Evolutionary conservation across 139 green algal species (phyloP).

Genomic region (Asterochloris erici): DNA sequence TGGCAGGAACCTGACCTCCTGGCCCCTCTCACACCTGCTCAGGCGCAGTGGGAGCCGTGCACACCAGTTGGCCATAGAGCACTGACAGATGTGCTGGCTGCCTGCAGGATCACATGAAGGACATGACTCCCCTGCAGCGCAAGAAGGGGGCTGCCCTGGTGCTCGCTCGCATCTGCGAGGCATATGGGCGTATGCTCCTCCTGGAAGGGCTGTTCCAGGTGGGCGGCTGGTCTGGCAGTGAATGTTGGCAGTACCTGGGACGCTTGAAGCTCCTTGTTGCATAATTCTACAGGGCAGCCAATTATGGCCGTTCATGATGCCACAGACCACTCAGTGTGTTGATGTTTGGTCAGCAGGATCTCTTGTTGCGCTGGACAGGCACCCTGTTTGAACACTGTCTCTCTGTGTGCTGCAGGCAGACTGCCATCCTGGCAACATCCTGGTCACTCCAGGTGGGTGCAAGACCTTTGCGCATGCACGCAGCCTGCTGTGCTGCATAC

Average conservation of each 20-base stretch:
- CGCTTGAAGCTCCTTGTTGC: too few species aligned
- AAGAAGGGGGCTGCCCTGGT: constrained; percentile 39
- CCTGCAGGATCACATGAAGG: constrained; percentile 13
- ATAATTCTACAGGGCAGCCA: too few species aligned
- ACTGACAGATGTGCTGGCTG: not conserved
- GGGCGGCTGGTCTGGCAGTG: too few species aligned
- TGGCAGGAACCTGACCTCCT: not conserved
- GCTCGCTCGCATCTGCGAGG: constrained; percentile 67
- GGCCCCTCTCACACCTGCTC: not conserved
- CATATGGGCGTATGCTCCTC: constrained; percentile 95
- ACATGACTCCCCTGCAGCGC: constrained; percentile 8
- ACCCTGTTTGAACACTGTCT: too few species aligned
- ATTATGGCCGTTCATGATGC: too few species aligned
- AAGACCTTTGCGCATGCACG: not conserved
- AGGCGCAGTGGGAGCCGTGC: not conserved
- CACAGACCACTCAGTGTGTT: too few species aligned
- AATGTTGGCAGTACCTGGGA: too few species aligned
- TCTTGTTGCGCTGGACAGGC: too few species aligned
- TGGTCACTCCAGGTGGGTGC: constrained; percentile 58
- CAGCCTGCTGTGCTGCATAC: not conserved
- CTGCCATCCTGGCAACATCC: constrained; percentile 79
- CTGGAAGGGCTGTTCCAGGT: constrained; percentile 83
- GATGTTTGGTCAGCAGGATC: too few species aligned
- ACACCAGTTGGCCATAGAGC: not conserved
- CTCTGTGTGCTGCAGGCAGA: constrained; percentile 17